Percentiles rank a stretch among this genome's conserved stretches.
These are phyloP conservation scores for Chloris gayana DNA, from an alignment of 176 grass and related monocot genomes.

Conservation along the genomic window DNA sequence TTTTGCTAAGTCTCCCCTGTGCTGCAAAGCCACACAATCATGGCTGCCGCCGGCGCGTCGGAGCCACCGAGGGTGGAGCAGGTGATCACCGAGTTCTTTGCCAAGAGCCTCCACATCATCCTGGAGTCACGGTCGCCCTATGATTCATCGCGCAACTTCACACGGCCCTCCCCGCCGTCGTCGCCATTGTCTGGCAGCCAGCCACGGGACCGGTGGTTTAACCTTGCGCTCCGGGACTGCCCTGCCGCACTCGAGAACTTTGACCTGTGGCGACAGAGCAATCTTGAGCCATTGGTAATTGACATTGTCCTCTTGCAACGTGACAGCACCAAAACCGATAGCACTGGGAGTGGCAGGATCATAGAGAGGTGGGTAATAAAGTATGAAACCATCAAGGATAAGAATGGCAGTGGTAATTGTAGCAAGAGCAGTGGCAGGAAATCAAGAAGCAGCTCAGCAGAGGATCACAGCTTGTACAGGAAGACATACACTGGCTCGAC, in stretches of 20 bases:
- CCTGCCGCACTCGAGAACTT: slow-evolving; percentile 92
- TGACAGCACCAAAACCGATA: background rate
- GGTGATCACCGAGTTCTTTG: slow-evolving; percentile 92
- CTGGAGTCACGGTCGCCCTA: slow-evolving; percentile 90
- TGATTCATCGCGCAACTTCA: slow-evolving; percentile 77
- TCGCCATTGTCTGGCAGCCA: slow-evolving; percentile 54
- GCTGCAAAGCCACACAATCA: background rate
- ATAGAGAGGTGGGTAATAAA: slow-evolving; percentile 92
- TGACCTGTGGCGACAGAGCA: slow-evolving; percentile 89
- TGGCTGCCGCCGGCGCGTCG: slow-evolving; percentile 29
- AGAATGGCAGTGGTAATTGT: slow-evolving; percentile 12
- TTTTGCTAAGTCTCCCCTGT: background rate
- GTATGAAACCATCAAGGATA: slow-evolving; percentile 54
- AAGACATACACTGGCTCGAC: slow-evolving; percentile 50
- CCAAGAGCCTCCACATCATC: slow-evolving; percentile 94
- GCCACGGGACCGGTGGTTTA: slow-evolving; percentile 83
- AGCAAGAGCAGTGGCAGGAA: slow-evolving; percentile 39
- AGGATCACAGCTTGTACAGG: slow-evolving; percentile 50
- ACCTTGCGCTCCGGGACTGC: slow-evolving; percentile 75
- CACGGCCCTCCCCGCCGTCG: slow-evolving; percentile 51
- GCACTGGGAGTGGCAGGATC: slow-evolving; percentile 47
- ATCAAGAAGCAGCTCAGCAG: slow-evolving; percentile 37
- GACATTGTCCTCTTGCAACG: slow-evolving; percentile 67
- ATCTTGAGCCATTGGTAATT: slow-evolving; percentile 83
- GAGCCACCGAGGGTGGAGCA: slow-evolving; percentile 89